phyloP scores from a whole-genome alignment of 139 green algal genomes.

The Coccomyxa sp. region DNA sequence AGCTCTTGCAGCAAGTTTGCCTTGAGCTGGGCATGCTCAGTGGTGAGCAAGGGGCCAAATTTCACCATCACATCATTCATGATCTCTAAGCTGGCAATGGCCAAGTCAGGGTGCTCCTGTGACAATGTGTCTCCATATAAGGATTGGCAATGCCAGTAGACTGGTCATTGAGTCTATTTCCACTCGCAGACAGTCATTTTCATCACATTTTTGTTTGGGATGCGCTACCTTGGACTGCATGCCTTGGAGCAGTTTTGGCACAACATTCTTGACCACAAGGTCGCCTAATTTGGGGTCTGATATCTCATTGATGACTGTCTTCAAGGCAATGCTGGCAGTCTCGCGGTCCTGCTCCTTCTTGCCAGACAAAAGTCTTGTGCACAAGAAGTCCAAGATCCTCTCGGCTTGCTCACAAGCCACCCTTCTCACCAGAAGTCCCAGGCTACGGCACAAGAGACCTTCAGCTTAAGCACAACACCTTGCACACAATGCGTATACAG shows the following conservation, averaged over 20 bases:
- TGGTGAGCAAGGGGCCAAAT: constrained; percentile 57
- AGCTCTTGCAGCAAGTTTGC: constrained; percentile 62
- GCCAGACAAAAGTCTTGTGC: constrained; percentile 51
- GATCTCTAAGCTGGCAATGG: constrained; percentile 68
- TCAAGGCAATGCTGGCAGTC: constrained; percentile 76
- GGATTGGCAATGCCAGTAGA: not conserved
- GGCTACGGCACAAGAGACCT: constrained; percentile 34
- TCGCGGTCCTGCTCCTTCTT: constrained; percentile 72
- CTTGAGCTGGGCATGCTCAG: constrained; percentile 38
- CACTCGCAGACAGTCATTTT: not conserved
- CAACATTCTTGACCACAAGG: not conserved
- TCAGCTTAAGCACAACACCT: no score
- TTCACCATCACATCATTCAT: constrained; percentile 55
- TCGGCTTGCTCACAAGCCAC: constrained; percentile 55
- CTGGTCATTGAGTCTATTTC: no score
- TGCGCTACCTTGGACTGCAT: not conserved
- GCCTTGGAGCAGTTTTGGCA: not conserved
- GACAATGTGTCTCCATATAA: not conserved
- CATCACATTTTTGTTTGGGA: not conserved
- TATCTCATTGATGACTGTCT: constrained; percentile 66
- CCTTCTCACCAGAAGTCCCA: constrained; percentile 78
- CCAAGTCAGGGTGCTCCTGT: constrained; percentile 30
- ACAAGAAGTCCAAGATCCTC: constrained; percentile 59
- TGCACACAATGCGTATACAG: no score
- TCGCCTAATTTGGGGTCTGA: not conserved